phyloP scores from a whole-genome alignment of 495 filamentous ascomycete species.

The Tuber borchii region DNA sequence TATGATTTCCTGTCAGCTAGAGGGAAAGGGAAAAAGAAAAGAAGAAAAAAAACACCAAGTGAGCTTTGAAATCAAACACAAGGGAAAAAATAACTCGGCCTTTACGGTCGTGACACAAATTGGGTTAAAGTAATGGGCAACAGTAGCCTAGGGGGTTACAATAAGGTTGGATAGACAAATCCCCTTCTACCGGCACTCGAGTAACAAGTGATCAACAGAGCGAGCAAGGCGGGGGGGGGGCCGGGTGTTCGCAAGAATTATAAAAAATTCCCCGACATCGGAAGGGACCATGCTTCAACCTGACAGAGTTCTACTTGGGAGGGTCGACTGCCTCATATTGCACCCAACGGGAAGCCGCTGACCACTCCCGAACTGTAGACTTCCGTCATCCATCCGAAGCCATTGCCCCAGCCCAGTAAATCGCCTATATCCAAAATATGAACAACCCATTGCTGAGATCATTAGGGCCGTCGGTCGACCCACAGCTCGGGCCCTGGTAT shows the following conservation, averaged over 20 bases:
- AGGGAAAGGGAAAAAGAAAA: neutral
- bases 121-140: neutral
- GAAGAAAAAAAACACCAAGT: neutral
- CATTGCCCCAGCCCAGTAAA: neutral
- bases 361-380: neutral
- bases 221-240: neutral
- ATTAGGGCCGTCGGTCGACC: neutral
- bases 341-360: neutral
- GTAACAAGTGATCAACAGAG: neutral
- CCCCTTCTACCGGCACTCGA: neutral
- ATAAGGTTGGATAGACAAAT: neutral
- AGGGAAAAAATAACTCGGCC: conserved; percentile 1
- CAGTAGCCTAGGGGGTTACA: neutral
- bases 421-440: neutral
- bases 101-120: neutral
- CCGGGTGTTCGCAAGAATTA: neutral
- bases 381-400: conserved; percentile 15
- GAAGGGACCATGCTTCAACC: neutral
- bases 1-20: neutral
- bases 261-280: neutral
- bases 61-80: neutral
- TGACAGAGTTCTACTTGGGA: neutral
- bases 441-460: neutral
- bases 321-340: neutral
- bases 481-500: neutral